These are phyloP conservation scores for Globisporangium carolinianum DNA, from an alignment of 352 stramenopile genomes.

Conservation along the genomic window DNA sequence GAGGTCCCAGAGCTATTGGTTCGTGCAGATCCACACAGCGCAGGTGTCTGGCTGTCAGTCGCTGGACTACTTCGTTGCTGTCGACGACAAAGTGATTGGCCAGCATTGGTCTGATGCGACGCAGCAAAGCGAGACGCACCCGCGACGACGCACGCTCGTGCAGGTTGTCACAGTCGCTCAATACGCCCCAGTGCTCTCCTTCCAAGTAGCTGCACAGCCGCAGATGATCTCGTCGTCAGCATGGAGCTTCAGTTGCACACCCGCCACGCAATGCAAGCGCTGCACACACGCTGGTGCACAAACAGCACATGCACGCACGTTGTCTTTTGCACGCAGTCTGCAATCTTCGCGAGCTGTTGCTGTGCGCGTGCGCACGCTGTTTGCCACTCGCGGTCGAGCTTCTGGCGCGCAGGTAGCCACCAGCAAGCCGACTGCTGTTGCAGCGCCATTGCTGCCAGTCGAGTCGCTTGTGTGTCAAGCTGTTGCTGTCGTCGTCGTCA, in stretches of 20 bases:
- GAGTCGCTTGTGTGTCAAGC: background rate
- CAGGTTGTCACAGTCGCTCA: constrained; percentile 39
- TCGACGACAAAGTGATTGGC: no score
- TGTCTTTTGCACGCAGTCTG: constrained; percentile 69
- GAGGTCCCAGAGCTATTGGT: constrained; percentile 55
- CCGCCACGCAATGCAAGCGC: no score
- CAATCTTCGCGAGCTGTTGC: constrained; percentile 56
- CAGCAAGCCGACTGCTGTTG: constrained; percentile 33
- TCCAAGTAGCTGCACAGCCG: constrained; percentile 40
- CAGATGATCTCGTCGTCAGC: no score
- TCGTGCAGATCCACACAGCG: background rate
- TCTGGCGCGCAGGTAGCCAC: constrained; percentile 57
- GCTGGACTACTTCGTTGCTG: background rate
- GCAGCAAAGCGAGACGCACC: constrained; percentile 21
- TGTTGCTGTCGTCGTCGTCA: background rate
- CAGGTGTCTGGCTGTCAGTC: background rate
- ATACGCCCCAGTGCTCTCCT: constrained; percentile 52
- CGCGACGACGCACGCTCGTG: constrained; percentile 40
- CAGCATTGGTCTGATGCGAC: background rate
- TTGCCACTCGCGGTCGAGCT: constrained; percentile 63
- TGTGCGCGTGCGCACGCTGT: constrained; percentile 33
- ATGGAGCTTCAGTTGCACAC: no score
- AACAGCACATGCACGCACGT: constrained; percentile 25
- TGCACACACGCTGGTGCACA: background rate
- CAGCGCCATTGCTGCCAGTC: background rate